phyloP scores from a whole-genome alignment of 371 early-diverging fungal genomes.

The Rhizopus stolonifer region DNA sequence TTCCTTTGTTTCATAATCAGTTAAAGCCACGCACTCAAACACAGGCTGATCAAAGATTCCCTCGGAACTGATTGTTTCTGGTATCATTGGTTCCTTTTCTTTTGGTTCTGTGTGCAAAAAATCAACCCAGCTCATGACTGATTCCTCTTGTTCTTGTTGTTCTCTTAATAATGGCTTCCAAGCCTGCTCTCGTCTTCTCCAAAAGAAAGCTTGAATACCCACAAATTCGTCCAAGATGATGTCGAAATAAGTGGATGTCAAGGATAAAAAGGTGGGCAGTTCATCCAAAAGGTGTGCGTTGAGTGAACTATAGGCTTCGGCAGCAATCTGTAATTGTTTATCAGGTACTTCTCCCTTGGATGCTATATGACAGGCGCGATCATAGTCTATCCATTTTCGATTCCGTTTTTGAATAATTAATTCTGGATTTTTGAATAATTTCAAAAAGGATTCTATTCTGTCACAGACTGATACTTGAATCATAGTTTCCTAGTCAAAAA shows the following conservation, averaged over 20 bases:
- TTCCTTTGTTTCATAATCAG: constrained; percentile 20
- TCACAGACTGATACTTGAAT: constrained; percentile 49
- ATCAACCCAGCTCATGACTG: constrained; percentile 3
- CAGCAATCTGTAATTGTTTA: constrained; percentile 68
- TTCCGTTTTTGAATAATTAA: constrained; percentile 78
- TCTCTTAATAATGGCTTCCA: constrained; percentile 29
- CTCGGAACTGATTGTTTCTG: constrained; percentile 2
- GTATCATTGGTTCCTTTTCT: neutral
- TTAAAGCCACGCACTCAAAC: constrained; percentile 13
- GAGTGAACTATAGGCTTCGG: constrained; percentile 70
- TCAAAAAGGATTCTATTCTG: constrained; percentile 58
- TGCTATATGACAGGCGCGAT: constrained; percentile 60
- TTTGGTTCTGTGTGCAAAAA: neutral
- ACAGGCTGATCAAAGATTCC: constrained; percentile 16
- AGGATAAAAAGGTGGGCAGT: constrained; percentile 64
- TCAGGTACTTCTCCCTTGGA: constrained; percentile 63
- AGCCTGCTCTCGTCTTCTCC: constrained; percentile 35
- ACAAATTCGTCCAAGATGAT: constrained; percentile 59
- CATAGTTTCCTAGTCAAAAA: constrained; percentile 47
- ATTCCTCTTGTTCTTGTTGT: neutral
- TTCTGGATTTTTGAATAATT: constrained; percentile 65
- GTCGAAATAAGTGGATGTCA: constrained; percentile 66
- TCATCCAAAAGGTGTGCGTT: constrained; percentile 80
- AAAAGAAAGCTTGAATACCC: constrained; percentile 33
- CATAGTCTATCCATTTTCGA: constrained; percentile 75